Percentiles rank a stretch among this genome's conserved stretches.
Evolutionary conservation across 148 eudicot genomes (phyloP).

Genomic region (Pouteria glomerata): DNA sequence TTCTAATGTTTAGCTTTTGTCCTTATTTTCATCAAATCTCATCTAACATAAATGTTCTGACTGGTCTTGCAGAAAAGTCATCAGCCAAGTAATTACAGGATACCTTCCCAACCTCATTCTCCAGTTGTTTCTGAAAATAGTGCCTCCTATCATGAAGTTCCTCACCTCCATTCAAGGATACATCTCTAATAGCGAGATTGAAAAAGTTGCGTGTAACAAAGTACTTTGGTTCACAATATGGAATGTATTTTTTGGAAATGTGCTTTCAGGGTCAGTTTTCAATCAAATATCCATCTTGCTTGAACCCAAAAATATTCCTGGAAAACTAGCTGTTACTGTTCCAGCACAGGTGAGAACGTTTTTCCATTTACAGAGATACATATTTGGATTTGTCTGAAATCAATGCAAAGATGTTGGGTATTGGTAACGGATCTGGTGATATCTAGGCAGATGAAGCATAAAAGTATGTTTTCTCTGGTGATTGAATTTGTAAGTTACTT

Average conservation of each 20-base stretch:
- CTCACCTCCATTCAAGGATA: slow-evolving; percentile 71
- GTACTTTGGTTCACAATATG: slow-evolving; percentile 68
- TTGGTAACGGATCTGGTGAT: background rate
- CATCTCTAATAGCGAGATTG: slow-evolving; percentile 58
- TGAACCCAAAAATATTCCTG: slow-evolving; percentile 55
- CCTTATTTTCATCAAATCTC: background rate
- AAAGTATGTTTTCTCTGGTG: background rate
- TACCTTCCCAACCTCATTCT: slow-evolving; percentile 83
- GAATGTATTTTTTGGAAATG: slow-evolving; percentile 77
- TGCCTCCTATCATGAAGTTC: slow-evolving; percentile 72
- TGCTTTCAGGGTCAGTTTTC: slow-evolving; percentile 67
- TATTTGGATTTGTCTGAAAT: background rate
- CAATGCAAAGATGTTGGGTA: background rate
- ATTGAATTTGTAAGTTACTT: background rate
- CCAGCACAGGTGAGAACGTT: slow-evolving; percentile 61
- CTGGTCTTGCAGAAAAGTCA: slow-evolving; percentile 40
- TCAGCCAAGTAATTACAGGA: slow-evolving; percentile 63
- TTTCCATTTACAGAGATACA: background rate
- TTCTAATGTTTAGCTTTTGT: slow-evolving; percentile 2
- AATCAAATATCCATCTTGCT: slow-evolving; percentile 45
- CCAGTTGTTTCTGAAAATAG: slow-evolving; percentile 44
- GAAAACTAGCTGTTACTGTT: slow-evolving; percentile 52
- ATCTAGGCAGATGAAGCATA: background rate
- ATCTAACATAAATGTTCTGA: background rate
- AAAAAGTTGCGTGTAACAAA: slow-evolving; percentile 72